Evolutionary conservation across 2,329 filamentous ascomycete genomes (phyloP).

Genomic region (Calonectria naviculata): DNA sequence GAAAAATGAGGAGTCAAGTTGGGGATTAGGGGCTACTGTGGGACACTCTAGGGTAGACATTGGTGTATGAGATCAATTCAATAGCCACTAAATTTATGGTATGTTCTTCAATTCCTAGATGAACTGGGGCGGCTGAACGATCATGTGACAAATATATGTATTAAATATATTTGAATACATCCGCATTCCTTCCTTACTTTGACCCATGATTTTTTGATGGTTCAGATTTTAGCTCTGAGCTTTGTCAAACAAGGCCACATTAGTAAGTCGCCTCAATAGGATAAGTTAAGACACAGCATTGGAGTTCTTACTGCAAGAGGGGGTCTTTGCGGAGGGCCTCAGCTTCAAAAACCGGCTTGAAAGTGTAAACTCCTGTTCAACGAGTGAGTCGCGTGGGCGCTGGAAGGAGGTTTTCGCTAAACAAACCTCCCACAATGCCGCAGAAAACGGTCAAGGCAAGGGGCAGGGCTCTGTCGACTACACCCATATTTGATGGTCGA

Average conservation of each 20-base stretch:
- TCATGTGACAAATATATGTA: background rate
- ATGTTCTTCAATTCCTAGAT: background rate
- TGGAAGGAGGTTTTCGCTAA: background rate
- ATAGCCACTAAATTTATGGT: background rate
- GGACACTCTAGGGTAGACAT: background rate
- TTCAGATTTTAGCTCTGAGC: constrained; percentile 22
- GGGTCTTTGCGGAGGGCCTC: constrained; percentile 26
- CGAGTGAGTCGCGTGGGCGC: constrained; percentile 20
- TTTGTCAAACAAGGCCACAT: background rate
- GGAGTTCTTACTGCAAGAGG: constrained; percentile 24
- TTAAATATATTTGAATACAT: background rate
- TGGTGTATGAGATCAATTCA: background rate
- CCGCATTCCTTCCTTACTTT: constrained; percentile 8
- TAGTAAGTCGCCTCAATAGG: background rate
- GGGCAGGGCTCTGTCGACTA: constrained; percentile 48
- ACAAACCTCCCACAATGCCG: constrained; percentile 50
- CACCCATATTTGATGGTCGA: constrained; percentile 41
- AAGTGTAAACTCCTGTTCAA: constrained; percentile 49
- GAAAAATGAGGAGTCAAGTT: no score
- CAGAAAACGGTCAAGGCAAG: constrained; percentile 50
- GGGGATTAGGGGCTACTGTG: no score
- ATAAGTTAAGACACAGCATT: no score
- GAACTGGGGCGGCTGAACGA: no score
- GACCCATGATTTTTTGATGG: constrained; percentile 21
- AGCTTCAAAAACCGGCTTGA: constrained; percentile 47